phyloP scores from a whole-genome alignment of 371 early-diverging fungal genomes.

The Mucor lusitanicus region DNA sequence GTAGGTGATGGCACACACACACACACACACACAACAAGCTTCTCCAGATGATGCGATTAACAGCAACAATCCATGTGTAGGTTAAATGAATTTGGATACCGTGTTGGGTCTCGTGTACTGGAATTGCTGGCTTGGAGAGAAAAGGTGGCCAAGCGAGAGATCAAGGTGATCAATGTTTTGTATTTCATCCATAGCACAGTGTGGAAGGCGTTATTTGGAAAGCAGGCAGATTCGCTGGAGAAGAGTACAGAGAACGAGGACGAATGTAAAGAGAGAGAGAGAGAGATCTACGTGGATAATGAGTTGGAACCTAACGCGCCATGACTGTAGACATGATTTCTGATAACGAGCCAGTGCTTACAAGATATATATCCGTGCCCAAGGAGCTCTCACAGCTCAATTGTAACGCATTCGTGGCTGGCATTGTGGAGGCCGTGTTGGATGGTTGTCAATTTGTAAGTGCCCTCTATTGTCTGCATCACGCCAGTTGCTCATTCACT shows the following conservation, averaged over 20 bases:
- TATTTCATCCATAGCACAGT: slow-evolving; percentile 90
- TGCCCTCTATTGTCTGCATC: background rate
- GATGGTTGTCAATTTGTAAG: slow-evolving; percentile 92
- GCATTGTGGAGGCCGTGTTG: slow-evolving; percentile 93
- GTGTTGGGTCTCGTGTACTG: slow-evolving; percentile 85
- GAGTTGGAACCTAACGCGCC: background rate
- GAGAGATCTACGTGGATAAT: background rate
- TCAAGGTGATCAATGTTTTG: slow-evolving; percentile 79
- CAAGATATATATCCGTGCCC: slow-evolving; percentile 90
- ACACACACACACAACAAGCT: no score
- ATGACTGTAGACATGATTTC: slow-evolving; percentile 86
- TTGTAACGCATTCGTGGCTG: slow-evolving; percentile 93
- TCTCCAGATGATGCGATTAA: background rate
- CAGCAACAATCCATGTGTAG: slow-evolving; percentile 34
- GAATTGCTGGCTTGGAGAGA: slow-evolving; percentile 90
- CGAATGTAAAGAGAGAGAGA: slow-evolving; percentile 81
- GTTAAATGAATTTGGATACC: slow-evolving; percentile 89
- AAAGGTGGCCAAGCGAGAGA: slow-evolving; percentile 85
- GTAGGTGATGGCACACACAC: slow-evolving; percentile 51
- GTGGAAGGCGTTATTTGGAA: slow-evolving; percentile 94
- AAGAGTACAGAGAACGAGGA: slow-evolving; percentile 93
- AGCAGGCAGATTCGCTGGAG: slow-evolving; percentile 92
- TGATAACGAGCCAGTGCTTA: slow-evolving; percentile 91
- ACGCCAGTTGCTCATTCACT: no score
- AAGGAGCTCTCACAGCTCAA: slow-evolving; percentile 90